Conservation (phyloP, 192 early-diverging fungal species). For the Backusella sp. region DNA sequence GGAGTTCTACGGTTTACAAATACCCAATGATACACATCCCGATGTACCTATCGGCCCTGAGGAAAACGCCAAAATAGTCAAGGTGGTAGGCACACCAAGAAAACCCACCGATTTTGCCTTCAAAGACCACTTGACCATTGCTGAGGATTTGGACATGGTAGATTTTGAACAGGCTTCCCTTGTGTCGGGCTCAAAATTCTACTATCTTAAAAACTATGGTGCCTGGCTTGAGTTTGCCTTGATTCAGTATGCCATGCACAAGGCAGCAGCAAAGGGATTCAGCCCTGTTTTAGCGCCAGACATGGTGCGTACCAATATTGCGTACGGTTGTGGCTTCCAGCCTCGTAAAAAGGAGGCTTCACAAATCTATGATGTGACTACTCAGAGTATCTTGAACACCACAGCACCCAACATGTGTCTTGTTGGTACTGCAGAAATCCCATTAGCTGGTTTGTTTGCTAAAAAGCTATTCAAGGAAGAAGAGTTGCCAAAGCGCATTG, state of each 20-base stretch:
- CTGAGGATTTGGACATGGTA: constrained; percentile 62
- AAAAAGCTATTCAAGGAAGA: constrained; percentile 56
- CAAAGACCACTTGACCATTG: constrained; percentile 71
- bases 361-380: constrained; percentile 81
- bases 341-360: constrained; percentile 73
- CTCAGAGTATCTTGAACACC: constrained; percentile 32
- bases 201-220: constrained; percentile 86
- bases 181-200: constrained; percentile 81
- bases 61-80: constrained; percentile 56
- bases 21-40: constrained; percentile 83
- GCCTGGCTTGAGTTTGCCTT: constrained; percentile 85
- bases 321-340: constrained; percentile 88
- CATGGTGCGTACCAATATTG: constrained; percentile 72
- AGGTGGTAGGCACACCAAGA: constrained; percentile 41
- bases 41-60: constrained; percentile 75
- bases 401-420: constrained; percentile 64
- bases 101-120: constrained; percentile 23
- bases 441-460: constrained; percentile 82
- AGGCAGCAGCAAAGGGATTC: constrained; percentile 70
- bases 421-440: constrained; percentile 89
- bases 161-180: constrained; percentile 81
- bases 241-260: constrained; percentile 81
- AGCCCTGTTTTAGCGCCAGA: constrained; percentile 82
- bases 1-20: constrained; percentile 57
- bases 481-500: constrained; percentile 72